Percentiles rank a stretch among this genome's conserved stretches.
These are phyloP conservation scores for Cryptococcus sp. DNA, from an alignment of 1,284 basidiomycete species.

Conservation along the genomic window DNA sequence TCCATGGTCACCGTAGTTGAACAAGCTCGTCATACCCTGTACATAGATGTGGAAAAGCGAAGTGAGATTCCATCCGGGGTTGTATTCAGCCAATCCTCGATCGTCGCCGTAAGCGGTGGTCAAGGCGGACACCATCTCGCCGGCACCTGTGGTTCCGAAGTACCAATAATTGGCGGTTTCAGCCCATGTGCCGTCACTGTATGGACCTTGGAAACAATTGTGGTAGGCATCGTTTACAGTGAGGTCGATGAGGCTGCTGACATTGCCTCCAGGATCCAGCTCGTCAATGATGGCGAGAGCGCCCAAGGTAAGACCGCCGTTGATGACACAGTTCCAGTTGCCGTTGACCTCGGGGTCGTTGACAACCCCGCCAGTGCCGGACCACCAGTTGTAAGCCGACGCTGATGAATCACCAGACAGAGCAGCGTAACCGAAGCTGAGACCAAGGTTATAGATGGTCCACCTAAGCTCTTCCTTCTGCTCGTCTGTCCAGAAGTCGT, in stretches of 20 bases:
- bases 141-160: slow-evolving; percentile 88
- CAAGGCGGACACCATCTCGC: slow-evolving; percentile 86
- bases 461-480: slow-evolving; percentile 71
- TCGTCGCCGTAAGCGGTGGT: slow-evolving; percentile 81
- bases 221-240: slow-evolving; percentile 72
- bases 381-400: slow-evolving; percentile 57
- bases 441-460: slow-evolving; percentile 78
- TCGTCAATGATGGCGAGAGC: slow-evolving; percentile 80
- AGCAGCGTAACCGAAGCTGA: slow-evolving; percentile 63
- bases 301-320: slow-evolving; percentile 83
- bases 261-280: slow-evolving; percentile 76
- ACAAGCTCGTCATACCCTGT: slow-evolving; percentile 79
- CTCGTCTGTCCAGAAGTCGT: slow-evolving; percentile 75
- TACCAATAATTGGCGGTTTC: slow-evolving; percentile 98
- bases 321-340: slow-evolving; percentile 98
- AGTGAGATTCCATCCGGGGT: slow-evolving; percentile 72
- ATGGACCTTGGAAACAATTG: slow-evolving; percentile 69
- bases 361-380: slow-evolving; percentile 19
- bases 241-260: slow-evolving; percentile 64
- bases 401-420: slow-evolving; percentile 51
- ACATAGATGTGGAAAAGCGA: slow-evolving; percentile 90
- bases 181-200: slow-evolving; percentile 86
- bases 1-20: slow-evolving; percentile 90
- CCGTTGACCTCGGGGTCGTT: slow-evolving; percentile 56
- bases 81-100: slow-evolving; percentile 69